Evolutionary conservation across 1,284 basidiomycete genomes (phyloP), one percentile per base, ranked within the genome.

Genomic region (Melampsora occidentalis): DNA sequence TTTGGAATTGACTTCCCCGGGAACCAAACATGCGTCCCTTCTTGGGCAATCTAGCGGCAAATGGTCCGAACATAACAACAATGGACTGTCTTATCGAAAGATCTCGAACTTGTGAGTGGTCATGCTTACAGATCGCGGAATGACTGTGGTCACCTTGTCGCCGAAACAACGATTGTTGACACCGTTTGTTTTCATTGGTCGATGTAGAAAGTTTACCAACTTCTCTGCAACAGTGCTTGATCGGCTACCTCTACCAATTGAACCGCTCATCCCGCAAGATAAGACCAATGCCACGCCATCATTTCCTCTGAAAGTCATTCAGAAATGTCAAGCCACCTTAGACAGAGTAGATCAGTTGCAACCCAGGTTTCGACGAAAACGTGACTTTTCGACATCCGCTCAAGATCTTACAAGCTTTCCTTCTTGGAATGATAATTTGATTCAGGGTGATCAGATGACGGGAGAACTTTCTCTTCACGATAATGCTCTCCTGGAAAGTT

Each of bases 201-300:
- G n/a, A 59, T 59, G 16, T 49, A 72, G 70, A 18, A 63, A 64
- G 51, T 72, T 72, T 64, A 72, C 70, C 25, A 75, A 75, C 48
- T 67, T 75, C 31, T 57, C 49, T 48, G 3, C 6, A 14, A 66
- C 33, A n/a, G 66, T 75, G 71, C 51, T 75, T 18, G 71, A 75
- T 28, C 49, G 39, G 48, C 42, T 75, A 25, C 71, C 71, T 16
- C 59, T 49, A 67, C 64, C 71, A 33, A 46, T 68, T 20, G 53
- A 39, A 46, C 71, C 71, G 22, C 53, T 75, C 7, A 67, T 75
- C 20, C 53, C 53, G 6, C 6, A 57, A 57, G 62, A 72, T 53
- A 9, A 49, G 28, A 51, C 20, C 2, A 67, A 75, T 53, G 16
- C 22, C 12, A 25, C 33, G 6, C 35, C 71, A 22, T 25, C 33